A percentile compares a stretch with the other conserved stretches of the same genome.
Conservation (phyloP, 805 yeast species). For the Wickerhamomyces subpelliculosus region DNA sequence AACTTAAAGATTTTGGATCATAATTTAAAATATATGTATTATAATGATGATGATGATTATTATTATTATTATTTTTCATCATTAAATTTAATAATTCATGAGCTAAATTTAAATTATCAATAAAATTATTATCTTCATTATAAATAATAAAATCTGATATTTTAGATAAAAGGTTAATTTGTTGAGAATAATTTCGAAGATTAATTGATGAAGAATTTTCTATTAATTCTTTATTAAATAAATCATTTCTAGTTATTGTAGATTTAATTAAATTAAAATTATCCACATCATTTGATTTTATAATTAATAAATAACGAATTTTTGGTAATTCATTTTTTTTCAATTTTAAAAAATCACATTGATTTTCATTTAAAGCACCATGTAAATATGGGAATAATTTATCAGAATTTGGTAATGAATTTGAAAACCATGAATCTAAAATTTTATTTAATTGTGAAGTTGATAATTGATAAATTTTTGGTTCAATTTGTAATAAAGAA, state of each 20-base stretch:
- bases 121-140: background rate
- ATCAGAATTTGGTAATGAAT: background rate
- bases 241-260: background rate
- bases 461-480: background rate
- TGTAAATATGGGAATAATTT: background rate
- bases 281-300: background rate
- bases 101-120: background rate
- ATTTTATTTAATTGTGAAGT: background rate
- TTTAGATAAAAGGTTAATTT: background rate
- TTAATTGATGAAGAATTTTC: background rate
- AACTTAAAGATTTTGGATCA: background rate
- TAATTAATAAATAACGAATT: background rate
- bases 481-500: background rate
- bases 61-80: background rate
- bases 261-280: background rate
- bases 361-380: background rate
- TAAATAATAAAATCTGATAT: background rate
- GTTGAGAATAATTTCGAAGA: background rate
- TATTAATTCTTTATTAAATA: background rate
- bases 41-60: background rate
- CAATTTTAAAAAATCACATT: background rate
- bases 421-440: background rate
- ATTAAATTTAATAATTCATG: background rate
- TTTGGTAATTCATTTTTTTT: background rate
- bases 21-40: background rate